Evolutionary conservation across 192 early-diverging fungal species (phyloP).

Genomic region (Pilobolus umbonatus): DNA sequence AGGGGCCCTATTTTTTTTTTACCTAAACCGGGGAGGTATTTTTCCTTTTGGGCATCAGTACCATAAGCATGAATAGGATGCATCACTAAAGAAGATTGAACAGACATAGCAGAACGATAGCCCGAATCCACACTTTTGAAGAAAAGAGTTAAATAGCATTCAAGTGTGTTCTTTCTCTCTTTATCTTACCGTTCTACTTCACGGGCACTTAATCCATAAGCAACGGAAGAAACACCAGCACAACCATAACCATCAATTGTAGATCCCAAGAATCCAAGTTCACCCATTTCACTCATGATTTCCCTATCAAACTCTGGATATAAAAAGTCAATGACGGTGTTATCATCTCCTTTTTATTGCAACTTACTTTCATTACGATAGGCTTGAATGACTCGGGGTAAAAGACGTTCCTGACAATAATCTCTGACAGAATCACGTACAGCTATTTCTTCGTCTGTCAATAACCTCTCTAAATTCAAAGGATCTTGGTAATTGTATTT

Average conservation of each 20-base stretch:
- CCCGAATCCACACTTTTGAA: constrained; percentile 78
- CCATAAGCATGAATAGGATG: constrained; percentile 97
- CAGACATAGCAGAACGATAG: constrained; percentile 97
- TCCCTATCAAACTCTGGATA: constrained; percentile 70
- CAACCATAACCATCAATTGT: constrained; percentile 97
- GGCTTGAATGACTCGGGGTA: constrained; percentile 80
- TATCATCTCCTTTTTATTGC: neutral
- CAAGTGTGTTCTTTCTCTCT: neutral
- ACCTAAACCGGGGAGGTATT: constrained; percentile 86
- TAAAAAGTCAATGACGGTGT: neutral
- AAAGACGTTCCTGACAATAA: constrained; percentile 87
- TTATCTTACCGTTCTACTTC: constrained; percentile 81
- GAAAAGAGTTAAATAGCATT: neutral
- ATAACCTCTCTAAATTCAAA: constrained; percentile 71
- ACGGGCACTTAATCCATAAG: constrained; percentile 93
- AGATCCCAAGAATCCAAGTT: constrained; percentile 86
- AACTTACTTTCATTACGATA: constrained; percentile 79
- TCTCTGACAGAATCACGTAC: constrained; percentile 72
- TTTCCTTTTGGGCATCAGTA: constrained; percentile 80
- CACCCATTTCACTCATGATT: constrained; percentile 93
- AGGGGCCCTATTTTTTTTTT: neutral
- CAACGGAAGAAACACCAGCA: constrained; percentile 94
- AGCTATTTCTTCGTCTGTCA: constrained; percentile 84
- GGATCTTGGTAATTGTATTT: constrained; percentile 87
- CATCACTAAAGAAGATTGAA: constrained; percentile 99